phyloP scores from a whole-genome alignment of 805 yeast genomes.

The Kluyveromyces starmeri region DNA sequence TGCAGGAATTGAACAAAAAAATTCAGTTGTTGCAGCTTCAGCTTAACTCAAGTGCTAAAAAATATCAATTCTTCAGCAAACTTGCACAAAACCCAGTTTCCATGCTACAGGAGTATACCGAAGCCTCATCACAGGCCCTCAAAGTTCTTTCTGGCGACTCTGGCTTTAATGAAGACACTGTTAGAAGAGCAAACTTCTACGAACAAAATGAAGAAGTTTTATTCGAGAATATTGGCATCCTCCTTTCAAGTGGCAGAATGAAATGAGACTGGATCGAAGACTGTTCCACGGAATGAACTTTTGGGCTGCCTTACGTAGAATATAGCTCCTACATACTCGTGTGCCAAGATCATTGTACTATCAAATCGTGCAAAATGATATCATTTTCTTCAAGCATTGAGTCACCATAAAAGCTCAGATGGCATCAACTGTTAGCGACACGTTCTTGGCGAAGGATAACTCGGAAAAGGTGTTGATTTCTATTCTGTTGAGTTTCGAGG shows the following conservation, averaged over 20 bases:
- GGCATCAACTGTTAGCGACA: background rate
- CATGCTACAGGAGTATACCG: constrained; percentile 64
- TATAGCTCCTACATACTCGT: too few species aligned
- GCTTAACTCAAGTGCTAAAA: constrained; percentile 45
- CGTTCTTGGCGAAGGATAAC: background rate
- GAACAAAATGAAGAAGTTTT: constrained; percentile 57
- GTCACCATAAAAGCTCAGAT: background rate
- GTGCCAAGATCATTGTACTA: too few species aligned
- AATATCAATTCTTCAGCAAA: constrained; percentile 70
- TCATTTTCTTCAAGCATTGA: background rate
- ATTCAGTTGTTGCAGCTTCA: constrained; percentile 39
- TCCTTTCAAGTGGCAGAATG: constrained; percentile 39
- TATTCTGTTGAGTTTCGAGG: too few species aligned
- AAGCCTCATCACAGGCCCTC: constrained; percentile 74
- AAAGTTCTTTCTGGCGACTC: constrained; percentile 85
- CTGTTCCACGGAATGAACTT: too few species aligned
- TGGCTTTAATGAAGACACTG: constrained; percentile 80
- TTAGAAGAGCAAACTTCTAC: constrained; percentile 76
- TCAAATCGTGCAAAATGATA: background rate
- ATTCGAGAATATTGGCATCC: constrained; percentile 67
- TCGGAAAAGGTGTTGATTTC: background rate
- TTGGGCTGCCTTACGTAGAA: too few species aligned
- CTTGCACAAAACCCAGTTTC: constrained; percentile 69
- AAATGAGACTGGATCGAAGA: too few species aligned
- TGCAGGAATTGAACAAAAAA: constrained; percentile 36